A percentile compares a stretch with the other conserved stretches of the same genome.
Conservation (phyloP, 805 yeast species). For the Diddensiella transvaalensis region DNA sequence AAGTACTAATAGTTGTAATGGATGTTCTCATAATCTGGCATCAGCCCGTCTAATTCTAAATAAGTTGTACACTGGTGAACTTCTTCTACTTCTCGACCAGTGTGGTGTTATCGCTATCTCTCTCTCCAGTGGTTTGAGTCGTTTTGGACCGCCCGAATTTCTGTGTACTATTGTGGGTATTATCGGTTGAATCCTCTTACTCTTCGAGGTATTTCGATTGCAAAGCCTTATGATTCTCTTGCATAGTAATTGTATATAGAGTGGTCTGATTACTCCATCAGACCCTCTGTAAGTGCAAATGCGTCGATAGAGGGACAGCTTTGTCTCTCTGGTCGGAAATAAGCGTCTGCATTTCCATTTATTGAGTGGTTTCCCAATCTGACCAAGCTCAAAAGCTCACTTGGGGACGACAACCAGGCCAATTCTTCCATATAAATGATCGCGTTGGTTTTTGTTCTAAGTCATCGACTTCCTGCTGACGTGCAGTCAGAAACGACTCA, state of each 20-base stretch:
- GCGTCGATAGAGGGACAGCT: background rate
- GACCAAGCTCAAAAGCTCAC: too few species aligned
- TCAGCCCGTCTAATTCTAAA: too few species aligned
- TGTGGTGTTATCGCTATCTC: background rate
- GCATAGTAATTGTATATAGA: background rate
- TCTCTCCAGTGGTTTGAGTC: background rate
- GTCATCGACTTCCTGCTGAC: background rate
- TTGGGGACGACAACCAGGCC: too few species aligned
- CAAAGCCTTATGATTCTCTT: background rate
- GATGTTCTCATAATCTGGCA: too few species aligned
- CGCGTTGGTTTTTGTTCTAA: background rate
- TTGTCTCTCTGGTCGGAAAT: background rate
- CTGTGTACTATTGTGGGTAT: background rate
- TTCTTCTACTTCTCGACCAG: background rate
- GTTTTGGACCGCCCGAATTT: background rate
- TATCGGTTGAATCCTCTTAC: background rate
- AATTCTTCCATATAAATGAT: background rate
- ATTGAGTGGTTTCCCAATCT: too few species aligned
- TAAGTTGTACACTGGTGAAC: background rate
- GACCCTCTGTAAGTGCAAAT: too few species aligned
- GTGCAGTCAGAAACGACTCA: background rate
- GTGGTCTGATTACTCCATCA: background rate
- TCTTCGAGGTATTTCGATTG: background rate
- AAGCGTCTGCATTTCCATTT: background rate
- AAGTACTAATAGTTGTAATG: too few species aligned